These are phyloP conservation scores for Elymus sibiricus DNA, from an alignment of 176 grass and related monocot genomes.

Conservation along the genomic window DNA sequence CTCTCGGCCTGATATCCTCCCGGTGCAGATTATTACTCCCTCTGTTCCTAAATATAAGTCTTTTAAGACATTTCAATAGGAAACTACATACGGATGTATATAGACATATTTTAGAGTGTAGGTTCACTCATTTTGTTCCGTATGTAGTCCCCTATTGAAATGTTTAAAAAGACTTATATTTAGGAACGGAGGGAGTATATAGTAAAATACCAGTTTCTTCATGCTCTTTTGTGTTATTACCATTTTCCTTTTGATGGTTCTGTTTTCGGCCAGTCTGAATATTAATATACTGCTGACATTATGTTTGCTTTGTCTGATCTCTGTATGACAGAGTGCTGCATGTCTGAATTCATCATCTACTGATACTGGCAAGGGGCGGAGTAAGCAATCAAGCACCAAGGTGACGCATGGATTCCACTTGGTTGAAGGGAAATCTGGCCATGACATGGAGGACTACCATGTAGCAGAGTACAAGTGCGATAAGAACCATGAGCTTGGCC, in stretches of 20 bases:
- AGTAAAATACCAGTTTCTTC: background rate
- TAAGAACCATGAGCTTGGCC: conserved; percentile 76
- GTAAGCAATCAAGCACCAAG: conserved; percentile 88
- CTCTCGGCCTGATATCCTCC: background rate
- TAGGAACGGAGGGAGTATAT: no score
- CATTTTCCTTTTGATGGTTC: background rate
- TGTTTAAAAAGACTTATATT: no score
- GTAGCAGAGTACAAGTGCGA: conserved; percentile 85
- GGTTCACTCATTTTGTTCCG: no score
- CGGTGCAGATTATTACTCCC: no score
- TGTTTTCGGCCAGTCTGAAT: conserved; percentile 8
- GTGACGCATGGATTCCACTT: conserved; percentile 90
- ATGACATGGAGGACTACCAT: conserved; percentile 99
- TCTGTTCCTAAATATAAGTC: no score
- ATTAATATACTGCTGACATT: background rate
- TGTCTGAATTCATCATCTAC: conserved; percentile 72
- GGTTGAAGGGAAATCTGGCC: conserved; percentile 95
- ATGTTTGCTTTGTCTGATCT: conserved; percentile 24
- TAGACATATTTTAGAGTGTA: no score
- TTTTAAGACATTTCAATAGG: no score
- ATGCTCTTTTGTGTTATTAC: background rate
- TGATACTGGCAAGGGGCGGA: conserved; percentile 87
- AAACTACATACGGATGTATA: no score
- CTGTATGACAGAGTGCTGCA: conserved; percentile 51
- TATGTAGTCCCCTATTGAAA: no score